These are phyloP conservation scores for Cordyceps fumosorosea DNA, from an alignment of 2,329 filamentous ascomycete genomes.

Conservation along the genomic window DNA sequence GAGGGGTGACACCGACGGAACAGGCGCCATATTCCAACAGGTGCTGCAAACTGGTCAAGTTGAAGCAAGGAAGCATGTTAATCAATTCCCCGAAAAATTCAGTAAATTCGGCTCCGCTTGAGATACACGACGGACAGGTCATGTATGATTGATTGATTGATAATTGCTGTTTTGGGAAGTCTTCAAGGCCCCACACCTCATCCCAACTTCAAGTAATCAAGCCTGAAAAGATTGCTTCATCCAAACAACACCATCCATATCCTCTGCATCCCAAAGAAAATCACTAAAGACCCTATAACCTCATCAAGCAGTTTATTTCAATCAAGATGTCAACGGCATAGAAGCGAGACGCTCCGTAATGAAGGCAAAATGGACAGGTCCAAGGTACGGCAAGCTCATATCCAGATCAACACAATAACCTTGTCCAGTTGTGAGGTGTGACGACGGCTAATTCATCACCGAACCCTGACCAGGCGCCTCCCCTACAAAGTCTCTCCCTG, in stretches of 20 bases:
- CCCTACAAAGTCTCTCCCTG: slow-evolving; percentile 40
- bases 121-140: too few relatives aligned
- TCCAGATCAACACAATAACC: slow-evolving; percentile 20
- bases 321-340: neutral
- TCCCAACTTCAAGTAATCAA: neutral
- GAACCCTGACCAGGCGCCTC: slow-evolving; percentile 23
- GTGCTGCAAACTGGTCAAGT: too few relatives aligned
- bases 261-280: neutral
- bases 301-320: neutral
- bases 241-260: neutral
- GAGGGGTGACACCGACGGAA: too few relatives aligned
- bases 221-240: neutral
- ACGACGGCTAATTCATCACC: neutral
- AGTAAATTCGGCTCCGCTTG: too few relatives aligned
- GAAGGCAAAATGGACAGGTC: slow-evolving; percentile 18
- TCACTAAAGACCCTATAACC: neutral
- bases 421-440: neutral
- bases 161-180: neutral
- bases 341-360: neutral
- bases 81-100: too few relatives aligned
- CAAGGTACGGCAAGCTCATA: slow-evolving; percentile 16
- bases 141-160: neutral
- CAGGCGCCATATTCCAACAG: too few relatives aligned
- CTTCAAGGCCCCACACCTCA: neutral
- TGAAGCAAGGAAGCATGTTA: too few relatives aligned